Evolutionary conservation across 768 basidiomycete species (phyloP), one percentile per base, ranked within the genome.

Genomic region (Lactifluus subvellereus): DNA sequence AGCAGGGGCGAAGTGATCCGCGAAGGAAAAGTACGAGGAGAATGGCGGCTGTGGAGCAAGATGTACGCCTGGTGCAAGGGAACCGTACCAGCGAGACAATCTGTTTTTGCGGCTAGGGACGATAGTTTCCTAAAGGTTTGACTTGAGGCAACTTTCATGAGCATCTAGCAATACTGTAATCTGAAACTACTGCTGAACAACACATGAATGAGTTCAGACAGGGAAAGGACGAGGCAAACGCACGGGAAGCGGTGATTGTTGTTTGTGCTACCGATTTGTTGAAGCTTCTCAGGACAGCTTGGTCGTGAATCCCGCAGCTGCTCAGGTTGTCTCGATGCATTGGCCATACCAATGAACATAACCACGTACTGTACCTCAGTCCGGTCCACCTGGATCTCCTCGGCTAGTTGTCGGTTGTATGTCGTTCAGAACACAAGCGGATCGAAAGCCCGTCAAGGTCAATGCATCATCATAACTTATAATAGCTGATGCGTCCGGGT

Each of bases 1-100:
- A 84, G 82, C 1, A 88, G 62, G 2, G 79, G 74, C 4, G 69
- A 71, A 32, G 43, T 5, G 33, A 65, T 1, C 1, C 54, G 66
- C 13, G 66, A 65, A 52, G 66, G 66, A 30, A 66, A 65, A 11
- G 47, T 33, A 30, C 55, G 62, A 40, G 63, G 63, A 43, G 66
- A 65, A 37, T 50, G 58, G 8, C 16, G 45, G 11, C 49, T 6
- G 20, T 65, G 59, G 32, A 66, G 62, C n/a, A 66, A 35, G 35
- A 66, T 65, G 54, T 66, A 66, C 33, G 63, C 45, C n/a, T 50
- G 47, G 40, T 67, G 66, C 20, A 27, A 20, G 38, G 66, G 59
- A 54, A 58, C 64, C 32, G 64, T 67, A 38, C 64, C 64, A 47
- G 59, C 60, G n/a, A 62, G 50, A 43, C 42, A n/a, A 50, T 33